A percentile compares a stretch with the other conserved stretches of the same genome.
phyloP scores from a whole-genome alignment of 106 monocot genomes.

The Xerophyta viscosa region DNA sequence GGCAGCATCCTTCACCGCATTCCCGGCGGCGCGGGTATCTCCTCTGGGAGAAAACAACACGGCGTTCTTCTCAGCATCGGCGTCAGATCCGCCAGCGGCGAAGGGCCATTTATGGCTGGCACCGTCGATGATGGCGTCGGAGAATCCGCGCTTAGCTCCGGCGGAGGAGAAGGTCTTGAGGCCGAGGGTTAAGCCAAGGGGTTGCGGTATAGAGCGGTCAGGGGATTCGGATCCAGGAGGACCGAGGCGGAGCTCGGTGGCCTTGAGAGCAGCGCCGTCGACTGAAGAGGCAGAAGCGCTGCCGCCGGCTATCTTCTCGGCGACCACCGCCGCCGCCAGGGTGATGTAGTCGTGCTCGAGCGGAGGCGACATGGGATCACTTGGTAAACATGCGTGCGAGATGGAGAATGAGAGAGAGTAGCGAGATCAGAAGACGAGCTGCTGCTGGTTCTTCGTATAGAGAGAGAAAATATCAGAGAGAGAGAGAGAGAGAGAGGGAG shows the following conservation, averaged over 20 bases:
- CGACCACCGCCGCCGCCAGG: slow-evolving; percentile 17
- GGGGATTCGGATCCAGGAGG: slow-evolving; percentile 66
- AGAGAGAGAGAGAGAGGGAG: not conserved
- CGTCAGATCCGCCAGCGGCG: slow-evolving; percentile 1
- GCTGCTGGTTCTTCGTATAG: too few species aligned
- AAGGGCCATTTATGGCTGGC: slow-evolving; percentile 7
- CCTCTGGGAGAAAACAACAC: slow-evolving; percentile 7
- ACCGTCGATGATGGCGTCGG: slow-evolving; percentile 10
- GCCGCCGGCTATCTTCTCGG: slow-evolving; percentile 6
- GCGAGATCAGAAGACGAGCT: not conserved
- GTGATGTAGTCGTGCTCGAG: slow-evolving; percentile 74
- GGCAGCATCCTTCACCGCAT: slow-evolving; percentile 2
- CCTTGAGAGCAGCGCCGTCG: slow-evolving; percentile 22
- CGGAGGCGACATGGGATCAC: slow-evolving; percentile 35
- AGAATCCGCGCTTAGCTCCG: slow-evolving; percentile 64
- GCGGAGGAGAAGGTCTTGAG: slow-evolving; percentile 15
- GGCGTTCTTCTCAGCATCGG: slow-evolving; percentile 7
- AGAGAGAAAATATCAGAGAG: too few species aligned
- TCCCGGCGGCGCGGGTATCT: not conserved
- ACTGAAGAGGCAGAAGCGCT: slow-evolving; percentile 1
- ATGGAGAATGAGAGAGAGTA: not conserved
- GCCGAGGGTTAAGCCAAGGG: slow-evolving; percentile 24
- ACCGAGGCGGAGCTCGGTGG: slow-evolving; percentile 79
- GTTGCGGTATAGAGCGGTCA: slow-evolving; percentile 17
- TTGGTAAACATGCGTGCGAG: too few species aligned